A percentile compares a stretch with the other conserved stretches of the same genome.
These are phyloP conservation scores for Geum urbanum DNA, from an alignment of 306 rosid genomes.

Conservation along the genomic window DNA sequence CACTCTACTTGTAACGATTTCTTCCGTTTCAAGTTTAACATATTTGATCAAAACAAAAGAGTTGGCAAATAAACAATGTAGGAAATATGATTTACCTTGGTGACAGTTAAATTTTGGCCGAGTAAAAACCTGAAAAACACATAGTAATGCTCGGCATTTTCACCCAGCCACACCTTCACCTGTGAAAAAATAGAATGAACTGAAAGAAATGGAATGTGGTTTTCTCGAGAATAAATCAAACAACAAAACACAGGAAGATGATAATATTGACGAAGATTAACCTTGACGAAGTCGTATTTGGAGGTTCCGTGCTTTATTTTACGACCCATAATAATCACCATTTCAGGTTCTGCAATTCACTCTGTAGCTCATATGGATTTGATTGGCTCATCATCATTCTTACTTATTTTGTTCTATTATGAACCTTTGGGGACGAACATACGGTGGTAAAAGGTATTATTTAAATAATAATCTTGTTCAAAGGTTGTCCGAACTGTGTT, in stretches of 20 bases:
- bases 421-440: too few species aligned
- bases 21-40: too few species aligned
- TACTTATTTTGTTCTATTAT: not conserved
- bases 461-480: too few species aligned
- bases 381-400: not conserved
- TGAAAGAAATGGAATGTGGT: not conserved
- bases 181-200: slow-evolving; percentile 12
- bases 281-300: slow-evolving; percentile 97
- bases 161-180: slow-evolving; percentile 99
- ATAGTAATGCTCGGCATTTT: slow-evolving; percentile 90
- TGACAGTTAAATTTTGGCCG: slow-evolving; percentile 85
- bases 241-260: slow-evolving; percentile 3
- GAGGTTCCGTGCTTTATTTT: slow-evolving; percentile 39
- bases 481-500: too few species aligned
- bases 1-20: too few species aligned
- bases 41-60: too few species aligned
- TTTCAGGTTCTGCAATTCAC: not conserved
- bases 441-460: too few species aligned
- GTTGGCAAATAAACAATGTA: too few species aligned
- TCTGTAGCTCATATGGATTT: not conserved
- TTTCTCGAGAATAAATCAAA: slow-evolving; percentile 15
- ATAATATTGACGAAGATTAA: slow-evolving; percentile 10
- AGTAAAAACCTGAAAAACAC: slow-evolving; percentile 91
- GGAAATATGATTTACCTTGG: slow-evolving; percentile 48
- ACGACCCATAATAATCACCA: slow-evolving; percentile 1